These are phyloP conservation scores for Debaryomyces psychrophilus DNA, from an alignment of 1,139 yeast genomes.

Conservation along the genomic window DNA sequence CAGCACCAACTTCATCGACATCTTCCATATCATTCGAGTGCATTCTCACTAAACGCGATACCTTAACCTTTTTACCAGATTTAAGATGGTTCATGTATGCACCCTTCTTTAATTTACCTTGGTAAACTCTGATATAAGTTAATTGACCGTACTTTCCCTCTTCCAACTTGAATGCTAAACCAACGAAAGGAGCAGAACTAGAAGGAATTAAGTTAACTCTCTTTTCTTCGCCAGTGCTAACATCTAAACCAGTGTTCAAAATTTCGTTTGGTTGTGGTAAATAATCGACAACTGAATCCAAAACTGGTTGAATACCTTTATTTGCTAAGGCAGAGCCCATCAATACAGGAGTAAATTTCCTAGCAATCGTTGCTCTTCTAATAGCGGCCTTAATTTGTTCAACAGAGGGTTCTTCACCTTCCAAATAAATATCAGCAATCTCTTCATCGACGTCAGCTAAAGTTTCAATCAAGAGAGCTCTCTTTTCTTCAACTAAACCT, in stretches of 20 bases:
- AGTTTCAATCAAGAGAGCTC: slow-evolving; percentile 83
- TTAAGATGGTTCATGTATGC: slow-evolving; percentile 85
- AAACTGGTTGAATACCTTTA: slow-evolving; percentile 90
- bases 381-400: slow-evolving; percentile 86
- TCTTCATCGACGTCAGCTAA: slow-evolving; percentile 98
- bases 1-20: slow-evolving; percentile 92
- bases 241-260: slow-evolving; percentile 84
- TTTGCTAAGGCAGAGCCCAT: slow-evolving; percentile 99
- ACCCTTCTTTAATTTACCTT: slow-evolving; percentile 92
- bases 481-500: slow-evolving; percentile 80
- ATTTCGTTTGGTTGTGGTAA: slow-evolving; percentile 95
- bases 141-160: slow-evolving; percentile 98
- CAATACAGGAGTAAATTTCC: slow-evolving; percentile 95
- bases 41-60: slow-evolving; percentile 96
- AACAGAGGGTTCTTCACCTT: slow-evolving; percentile 83
- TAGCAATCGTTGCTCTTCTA: slow-evolving; percentile 93
- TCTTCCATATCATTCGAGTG: slow-evolving; percentile 99
- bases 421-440: slow-evolving; percentile 89
- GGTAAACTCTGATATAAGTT: slow-evolving; percentile 95
- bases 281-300: slow-evolving; percentile 95
- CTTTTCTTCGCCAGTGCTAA: slow-evolving; percentile 52
- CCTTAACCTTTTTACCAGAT: slow-evolving; percentile 91
- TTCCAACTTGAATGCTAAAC: slow-evolving; percentile 95
- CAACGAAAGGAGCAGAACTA: slow-evolving; percentile 80
- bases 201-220: slow-evolving; percentile 80